These are phyloP conservation scores for Mortierella sp. DNA, from an alignment of 371 early-diverging fungal genomes.

Conservation along the genomic window DNA sequence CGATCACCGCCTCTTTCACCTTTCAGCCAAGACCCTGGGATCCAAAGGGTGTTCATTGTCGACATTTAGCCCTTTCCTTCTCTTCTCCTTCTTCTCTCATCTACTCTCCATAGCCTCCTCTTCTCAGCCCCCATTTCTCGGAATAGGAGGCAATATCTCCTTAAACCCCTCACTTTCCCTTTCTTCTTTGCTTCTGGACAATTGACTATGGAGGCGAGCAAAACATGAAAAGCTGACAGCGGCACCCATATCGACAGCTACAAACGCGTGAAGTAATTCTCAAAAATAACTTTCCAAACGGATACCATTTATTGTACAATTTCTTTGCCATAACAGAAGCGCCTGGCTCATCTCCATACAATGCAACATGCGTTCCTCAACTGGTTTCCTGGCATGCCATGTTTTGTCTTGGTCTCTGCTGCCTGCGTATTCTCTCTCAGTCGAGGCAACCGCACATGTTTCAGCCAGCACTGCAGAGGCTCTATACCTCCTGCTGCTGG, in stretches of 20 bases:
- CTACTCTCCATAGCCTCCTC: neutral
- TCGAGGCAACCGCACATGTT: neutral
- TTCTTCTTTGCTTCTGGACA: neutral
- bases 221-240: neutral
- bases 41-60: neutral
- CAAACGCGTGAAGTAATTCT: too few species aligned
- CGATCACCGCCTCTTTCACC: too few species aligned
- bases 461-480: neutral
- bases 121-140: neutral
- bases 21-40: too few species aligned
- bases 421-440: slow-evolving; percentile 18
- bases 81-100: neutral
- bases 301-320: too few species aligned
- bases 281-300: too few species aligned
- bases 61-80: neutral
- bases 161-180: neutral
- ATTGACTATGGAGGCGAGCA: neutral
- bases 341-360: neutral
- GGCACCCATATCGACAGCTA: too few species aligned
- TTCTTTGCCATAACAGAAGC: neutral
- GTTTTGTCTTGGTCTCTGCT: neutral
- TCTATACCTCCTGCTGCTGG: slow-evolving; percentile 28
- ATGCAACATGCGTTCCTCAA: too few species aligned
- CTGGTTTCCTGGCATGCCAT: neutral
- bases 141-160: neutral